Evolutionary conservation across 129 eudicot species (phyloP).

Genomic region (Centaurea solstitialis): DNA sequence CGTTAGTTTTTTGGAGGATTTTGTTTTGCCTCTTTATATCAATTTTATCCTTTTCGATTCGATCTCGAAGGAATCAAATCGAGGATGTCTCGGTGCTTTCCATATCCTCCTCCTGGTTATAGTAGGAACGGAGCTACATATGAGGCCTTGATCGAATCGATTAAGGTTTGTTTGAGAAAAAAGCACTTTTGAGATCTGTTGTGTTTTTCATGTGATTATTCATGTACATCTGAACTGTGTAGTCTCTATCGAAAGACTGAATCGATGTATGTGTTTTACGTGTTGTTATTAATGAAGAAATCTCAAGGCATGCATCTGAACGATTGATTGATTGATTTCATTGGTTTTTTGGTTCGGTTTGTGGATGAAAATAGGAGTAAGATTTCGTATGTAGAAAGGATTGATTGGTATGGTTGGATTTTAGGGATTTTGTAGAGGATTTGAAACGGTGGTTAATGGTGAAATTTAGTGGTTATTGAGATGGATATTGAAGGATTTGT

Average conservation of each 20-base stretch:
- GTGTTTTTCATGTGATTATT: conserved; percentile 20
- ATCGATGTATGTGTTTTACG: conserved; percentile 10
- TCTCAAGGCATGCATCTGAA: background rate
- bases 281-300: conserved; percentile 13
- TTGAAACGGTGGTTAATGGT: background rate
- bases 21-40: too few species aligned
- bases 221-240: conserved; percentile 9
- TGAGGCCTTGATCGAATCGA: conserved; percentile 76
- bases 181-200: conserved; percentile 35
- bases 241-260: background rate
- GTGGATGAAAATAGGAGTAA: background rate
- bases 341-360: background rate
- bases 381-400: background rate
- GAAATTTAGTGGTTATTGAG: background rate
- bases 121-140: conserved; percentile 36
- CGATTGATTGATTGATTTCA: background rate
- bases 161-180: conserved; percentile 74
- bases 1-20: background rate
- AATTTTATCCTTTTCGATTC: conserved; percentile 11
- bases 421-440: background rate
- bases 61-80: conserved; percentile 15
- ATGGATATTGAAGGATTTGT: background rate
- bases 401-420: background rate
- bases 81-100: conserved; percentile 71
- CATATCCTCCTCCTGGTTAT: conserved; percentile 57